phyloP scores from a whole-genome alignment of 768 basidiomycete genomes.

The Leccinellum luteum region DNA sequence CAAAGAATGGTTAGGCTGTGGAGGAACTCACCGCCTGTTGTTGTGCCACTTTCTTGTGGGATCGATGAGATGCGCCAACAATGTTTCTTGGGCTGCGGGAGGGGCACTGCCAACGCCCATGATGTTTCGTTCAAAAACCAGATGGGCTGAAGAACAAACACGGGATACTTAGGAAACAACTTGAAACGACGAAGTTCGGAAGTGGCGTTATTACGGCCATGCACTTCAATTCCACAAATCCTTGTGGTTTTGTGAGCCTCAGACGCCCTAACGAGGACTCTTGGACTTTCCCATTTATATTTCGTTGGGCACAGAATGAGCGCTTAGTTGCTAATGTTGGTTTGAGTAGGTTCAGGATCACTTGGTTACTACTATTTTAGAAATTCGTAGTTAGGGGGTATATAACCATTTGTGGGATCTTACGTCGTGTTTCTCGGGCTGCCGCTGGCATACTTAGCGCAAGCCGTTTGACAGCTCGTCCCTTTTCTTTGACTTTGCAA shows the following conservation, averaged over 20 bases:
- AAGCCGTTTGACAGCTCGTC: not conserved
- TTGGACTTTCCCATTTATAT: not conserved
- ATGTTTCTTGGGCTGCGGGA: conserved; percentile 27
- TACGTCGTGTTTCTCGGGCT: conserved; percentile 18
- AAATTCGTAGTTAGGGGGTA: conserved; percentile 12
- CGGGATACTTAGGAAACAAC: too few species aligned
- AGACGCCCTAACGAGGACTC: not conserved
- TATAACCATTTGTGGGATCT: conserved; percentile 16
- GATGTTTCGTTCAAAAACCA: conserved; percentile 4
- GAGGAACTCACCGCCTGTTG: conserved; percentile 54
- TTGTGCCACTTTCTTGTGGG: conserved; percentile 73
- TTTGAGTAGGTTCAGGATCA: too few species aligned
- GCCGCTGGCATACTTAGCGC: not conserved
- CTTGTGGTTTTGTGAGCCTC: not conserved
- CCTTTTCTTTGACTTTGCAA: conserved; percentile 9
- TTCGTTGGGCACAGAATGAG: not conserved
- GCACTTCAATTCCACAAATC: not conserved
- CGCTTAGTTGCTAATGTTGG: not conserved
- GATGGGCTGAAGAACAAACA: not conserved
- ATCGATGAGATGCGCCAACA: conserved; percentile 56
- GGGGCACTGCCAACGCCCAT: conserved; percentile 58
- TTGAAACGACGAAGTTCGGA: not conserved
- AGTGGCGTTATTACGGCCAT: not conserved
- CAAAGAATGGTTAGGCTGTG: not conserved
- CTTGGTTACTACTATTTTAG: too few species aligned